A percentile compares a stretch with the other conserved stretches of the same genome.
These are phyloP conservation scores for Dioscorea cayenensis DNA, from an alignment of 116 monocot genomes.

Conservation along the genomic window DNA sequence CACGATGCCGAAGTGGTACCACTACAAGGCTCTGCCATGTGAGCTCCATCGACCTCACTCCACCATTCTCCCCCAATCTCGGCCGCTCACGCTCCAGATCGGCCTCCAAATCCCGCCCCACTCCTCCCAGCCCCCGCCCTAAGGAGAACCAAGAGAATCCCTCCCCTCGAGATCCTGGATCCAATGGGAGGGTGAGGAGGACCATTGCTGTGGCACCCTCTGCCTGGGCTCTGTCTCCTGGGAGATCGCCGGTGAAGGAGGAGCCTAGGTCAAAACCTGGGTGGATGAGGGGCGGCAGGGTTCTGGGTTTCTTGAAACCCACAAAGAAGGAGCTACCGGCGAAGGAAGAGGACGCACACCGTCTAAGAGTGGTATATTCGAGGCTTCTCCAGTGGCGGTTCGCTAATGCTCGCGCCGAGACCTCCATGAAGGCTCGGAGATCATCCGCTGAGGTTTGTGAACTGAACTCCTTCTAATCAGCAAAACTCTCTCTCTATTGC, in stretches of 20 bases:
- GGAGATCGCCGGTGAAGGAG: conserved; percentile 2
- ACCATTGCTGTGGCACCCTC: conserved; percentile 6
- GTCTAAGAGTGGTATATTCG: conserved; percentile 16
- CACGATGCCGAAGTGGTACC: conserved; percentile 14
- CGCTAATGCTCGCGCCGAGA: conserved; percentile 43
- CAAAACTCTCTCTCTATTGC: too few species aligned
- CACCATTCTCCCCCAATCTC: conserved; percentile 1
- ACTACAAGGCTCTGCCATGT: background rate
- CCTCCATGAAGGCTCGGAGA: conserved; percentile 16
- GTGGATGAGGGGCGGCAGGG: background rate
- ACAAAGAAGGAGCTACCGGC: conserved; percentile 26
- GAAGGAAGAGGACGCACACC: conserved; percentile 40
- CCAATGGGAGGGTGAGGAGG: background rate
- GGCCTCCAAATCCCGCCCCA: conserved; percentile 1
- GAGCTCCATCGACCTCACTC: background rate
- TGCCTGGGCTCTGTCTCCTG: conserved; percentile 35
- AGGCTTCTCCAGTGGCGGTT: conserved; percentile 68
- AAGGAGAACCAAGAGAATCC: conserved; percentile 18
- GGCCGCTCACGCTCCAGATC: conserved; percentile 6
- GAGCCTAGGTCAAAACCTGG: background rate
- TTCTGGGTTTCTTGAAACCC: conserved; percentile 20
- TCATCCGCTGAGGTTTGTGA: conserved; percentile 33
- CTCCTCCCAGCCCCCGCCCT: background rate
- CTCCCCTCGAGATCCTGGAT: background rate
- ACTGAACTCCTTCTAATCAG: too few species aligned